Base-by-base conservation (phyloP, 306 rosid species). In the Calophaca sinica region DNA sequence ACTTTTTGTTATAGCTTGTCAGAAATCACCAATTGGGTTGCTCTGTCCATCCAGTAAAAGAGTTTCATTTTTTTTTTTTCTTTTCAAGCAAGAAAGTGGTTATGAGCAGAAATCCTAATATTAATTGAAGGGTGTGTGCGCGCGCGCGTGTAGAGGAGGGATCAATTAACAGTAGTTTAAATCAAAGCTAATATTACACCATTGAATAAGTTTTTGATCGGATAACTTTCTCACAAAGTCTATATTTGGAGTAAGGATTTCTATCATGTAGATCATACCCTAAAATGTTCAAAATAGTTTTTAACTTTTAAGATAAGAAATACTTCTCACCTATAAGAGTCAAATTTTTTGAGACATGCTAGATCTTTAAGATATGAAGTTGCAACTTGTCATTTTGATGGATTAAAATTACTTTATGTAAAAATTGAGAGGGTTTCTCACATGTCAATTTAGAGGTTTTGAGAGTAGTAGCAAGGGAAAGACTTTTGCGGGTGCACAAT, bases 401-500 rank as follows among this genome's bases (percentile, higher is more conserved):
- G n/a, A n/a, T n/a, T n/a, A n/a, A n/a, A n/a, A n/a, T n/a, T n/a
- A n/a, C n/a, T n/a, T n/a, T n/a, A n/a, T n/a, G n/a, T n/a, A n/a
- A n/a, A n/a, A n/a, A n/a, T n/a, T n/a, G n/a, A n/a, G 10, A 2
- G 15, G 33, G 44, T 12, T 13, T 9, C 15, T 26, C 38, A 10
- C 10, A 32, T 29, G 57, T 46, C n/a, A 7, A 46, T 67, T 67
- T 67, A 14, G 62, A 35, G 26, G 65, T 39, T 51, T 69, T 39
- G 41, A 26, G 53, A 26, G 31, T 69, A 51, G 57, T 50, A 51
- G 5, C 10, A 41, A 32, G 64, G 38, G 49, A 49, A 39, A 48
- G 36, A 39, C 12, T 70, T 38, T 70, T 53, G 33, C 4, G 3
- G 62, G 9, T 52, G 51, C 38, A 10, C 63, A 53, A 10, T 70